Evolutionary conservation across 371 early-diverging fungal species (phyloP).

Genomic region (Mucor saturninus): DNA sequence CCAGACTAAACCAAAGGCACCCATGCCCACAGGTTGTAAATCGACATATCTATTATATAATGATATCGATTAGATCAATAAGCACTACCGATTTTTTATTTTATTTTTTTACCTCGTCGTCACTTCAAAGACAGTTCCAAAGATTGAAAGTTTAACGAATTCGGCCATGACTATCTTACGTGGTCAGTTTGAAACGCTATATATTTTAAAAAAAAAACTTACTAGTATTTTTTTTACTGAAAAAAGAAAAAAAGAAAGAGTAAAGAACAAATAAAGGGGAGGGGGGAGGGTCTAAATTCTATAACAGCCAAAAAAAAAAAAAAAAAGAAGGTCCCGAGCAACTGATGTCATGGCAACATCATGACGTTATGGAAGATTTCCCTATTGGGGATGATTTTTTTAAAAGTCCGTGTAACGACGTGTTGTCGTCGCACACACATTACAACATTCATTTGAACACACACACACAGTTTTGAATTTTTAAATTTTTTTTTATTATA

Average conservation of each 20-base stretch:
- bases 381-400: background rate
- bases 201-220: background rate
- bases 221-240: conserved; percentile 1
- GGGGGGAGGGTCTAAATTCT: background rate
- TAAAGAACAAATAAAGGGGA: conserved; percentile 2
- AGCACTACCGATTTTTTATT: background rate
- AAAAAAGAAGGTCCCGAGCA: conserved; percentile 25
- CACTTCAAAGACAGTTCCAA: conserved; percentile 93
- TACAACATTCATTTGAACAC: too few species aligned
- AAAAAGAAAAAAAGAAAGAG: conserved; percentile 31
- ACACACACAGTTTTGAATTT: too few species aligned
- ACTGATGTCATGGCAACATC: conserved; percentile 33
- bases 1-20: conserved; percentile 96
- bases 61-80: background rate
- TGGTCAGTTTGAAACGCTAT: background rate
- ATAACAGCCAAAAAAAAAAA: conserved; percentile 7
- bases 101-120: conserved; percentile 73
- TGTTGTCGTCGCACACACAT: too few species aligned
- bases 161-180: conserved; percentile 64
- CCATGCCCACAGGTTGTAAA: conserved; percentile 96
- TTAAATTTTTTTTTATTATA: too few species aligned
- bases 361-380: conserved; percentile 16
- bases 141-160: conserved; percentile 85
- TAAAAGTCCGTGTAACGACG: conserved; percentile 3
- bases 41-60: conserved; percentile 74